Evolutionary conservation across 1,284 basidiomycete genomes (phyloP).

Genomic region (Apiotrichum siamense): DNA sequence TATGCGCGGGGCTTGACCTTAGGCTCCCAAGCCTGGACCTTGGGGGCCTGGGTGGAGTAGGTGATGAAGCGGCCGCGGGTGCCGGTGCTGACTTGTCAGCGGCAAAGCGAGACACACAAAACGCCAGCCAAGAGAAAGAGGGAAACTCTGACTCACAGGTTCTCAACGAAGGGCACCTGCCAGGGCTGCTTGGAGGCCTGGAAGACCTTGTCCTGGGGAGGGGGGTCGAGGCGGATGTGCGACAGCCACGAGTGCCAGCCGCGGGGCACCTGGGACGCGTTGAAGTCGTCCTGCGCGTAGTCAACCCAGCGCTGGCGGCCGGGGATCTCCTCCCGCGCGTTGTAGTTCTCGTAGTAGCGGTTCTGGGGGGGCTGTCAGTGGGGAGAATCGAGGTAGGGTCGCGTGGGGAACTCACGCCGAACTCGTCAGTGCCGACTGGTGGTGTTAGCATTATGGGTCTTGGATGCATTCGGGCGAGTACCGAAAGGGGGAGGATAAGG

Average conservation of each 20-base stretch:
- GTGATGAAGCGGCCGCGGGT: slow-evolving; percentile 79
- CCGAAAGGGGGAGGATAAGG: neutral
- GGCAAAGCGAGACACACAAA: neutral
- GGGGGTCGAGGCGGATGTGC: slow-evolving; percentile 80
- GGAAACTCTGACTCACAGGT: slow-evolving; percentile 54
- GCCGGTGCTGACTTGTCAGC: slow-evolving; percentile 55
- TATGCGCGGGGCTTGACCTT: slow-evolving; percentile 55
- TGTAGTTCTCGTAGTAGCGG: slow-evolving; percentile 83
- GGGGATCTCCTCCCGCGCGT: slow-evolving; percentile 75
- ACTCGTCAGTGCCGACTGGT: slow-evolving; percentile 77
- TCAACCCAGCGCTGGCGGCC: slow-evolving; percentile 93
- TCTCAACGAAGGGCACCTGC: slow-evolving; percentile 51
- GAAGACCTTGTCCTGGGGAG: slow-evolving; percentile 66
- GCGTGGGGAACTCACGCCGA: slow-evolving; percentile 51
- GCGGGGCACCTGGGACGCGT: slow-evolving; percentile 81
- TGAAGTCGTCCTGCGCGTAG: slow-evolving; percentile 77
- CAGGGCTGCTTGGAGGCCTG: slow-evolving; percentile 65
- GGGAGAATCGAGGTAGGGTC: too few relatives aligned
- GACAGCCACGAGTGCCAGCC: slow-evolving; percentile 93
- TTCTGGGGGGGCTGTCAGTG: too few relatives aligned
- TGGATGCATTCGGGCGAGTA: neutral
- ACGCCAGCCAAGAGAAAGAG: neutral
- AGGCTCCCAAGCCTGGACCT: slow-evolving; percentile 77
- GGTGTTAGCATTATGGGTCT: slow-evolving; percentile 6
- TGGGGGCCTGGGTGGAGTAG: slow-evolving; percentile 79